Percentiles rank a stretch among this genome's conserved stretches.
Conservation (phyloP, 148 eudicot genomes). For the Agrostemma githago region DNA sequence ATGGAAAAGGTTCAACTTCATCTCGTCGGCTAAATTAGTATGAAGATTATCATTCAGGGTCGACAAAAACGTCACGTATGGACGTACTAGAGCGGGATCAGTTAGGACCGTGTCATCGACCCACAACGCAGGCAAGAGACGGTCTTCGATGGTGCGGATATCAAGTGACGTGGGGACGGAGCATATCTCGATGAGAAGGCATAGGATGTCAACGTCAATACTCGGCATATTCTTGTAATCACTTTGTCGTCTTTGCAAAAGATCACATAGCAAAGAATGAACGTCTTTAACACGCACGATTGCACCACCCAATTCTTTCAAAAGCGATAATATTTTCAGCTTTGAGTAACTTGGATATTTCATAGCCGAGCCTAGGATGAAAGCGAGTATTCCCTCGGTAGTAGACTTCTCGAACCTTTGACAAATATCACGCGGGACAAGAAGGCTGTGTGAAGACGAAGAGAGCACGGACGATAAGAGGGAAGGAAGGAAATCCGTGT, state of each 20-base stretch:
- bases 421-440: slow-evolving; percentile 51
- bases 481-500: slow-evolving; percentile 53
- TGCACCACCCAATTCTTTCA: slow-evolving; percentile 66
- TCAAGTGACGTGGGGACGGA: slow-evolving; percentile 37
- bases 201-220: slow-evolving; percentile 59
- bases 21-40: slow-evolving; percentile 45
- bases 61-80: slow-evolving; percentile 62
- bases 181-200: slow-evolving; percentile 77
- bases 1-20: slow-evolving; percentile 54
- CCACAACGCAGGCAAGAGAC: slow-evolving; percentile 49
- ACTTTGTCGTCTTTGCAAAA: slow-evolving; percentile 45
- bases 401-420: slow-evolving; percentile 56
- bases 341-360: slow-evolving; percentile 57
- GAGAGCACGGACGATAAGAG: slow-evolving; percentile 61
- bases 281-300: slow-evolving; percentile 49
- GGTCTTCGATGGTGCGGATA: slow-evolving; percentile 35
- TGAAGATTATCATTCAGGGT: slow-evolving; percentile 41
- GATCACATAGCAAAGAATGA: slow-evolving; percentile 42
- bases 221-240: slow-evolving; percentile 40
- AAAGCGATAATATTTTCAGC: slow-evolving; percentile 59
- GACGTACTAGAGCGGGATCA: slow-evolving; percentile 50
- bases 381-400: slow-evolving; percentile 43
- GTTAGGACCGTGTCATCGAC: slow-evolving; percentile 32
- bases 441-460: slow-evolving; percentile 46
- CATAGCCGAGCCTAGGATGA: slow-evolving; percentile 52